These are phyloP conservation scores for Melaleuca alternifolia DNA, from an alignment of 345 rosid species.

Conservation along the genomic window DNA sequence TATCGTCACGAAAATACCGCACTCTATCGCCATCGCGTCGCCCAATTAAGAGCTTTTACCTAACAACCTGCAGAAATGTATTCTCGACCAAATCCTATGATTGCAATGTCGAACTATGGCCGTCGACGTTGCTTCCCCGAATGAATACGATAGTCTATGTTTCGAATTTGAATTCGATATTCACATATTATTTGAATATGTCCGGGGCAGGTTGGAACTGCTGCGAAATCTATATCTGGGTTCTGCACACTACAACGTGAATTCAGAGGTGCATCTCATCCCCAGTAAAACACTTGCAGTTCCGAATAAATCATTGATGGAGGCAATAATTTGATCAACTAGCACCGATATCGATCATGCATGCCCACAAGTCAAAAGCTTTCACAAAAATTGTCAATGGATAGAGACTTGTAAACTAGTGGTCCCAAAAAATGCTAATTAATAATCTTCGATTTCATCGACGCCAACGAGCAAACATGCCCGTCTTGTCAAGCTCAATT, in stretches of 20 bases:
- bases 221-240: not conserved
- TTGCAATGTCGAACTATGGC: not conserved
- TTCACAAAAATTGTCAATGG: too few species aligned
- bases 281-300: not conserved
- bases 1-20: too few species aligned
- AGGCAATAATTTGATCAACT: not conserved
- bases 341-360: not conserved
- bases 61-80: not conserved
- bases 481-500: not conserved
- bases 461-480: not conserved
- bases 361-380: not conserved
- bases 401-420: not conserved
- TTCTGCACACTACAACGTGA: not conserved
- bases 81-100: not conserved
- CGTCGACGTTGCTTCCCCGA: too few species aligned
- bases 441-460: fast-evolving
- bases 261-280: not conserved
- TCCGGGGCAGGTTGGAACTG: too few species aligned
- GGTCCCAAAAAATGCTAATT: not conserved
- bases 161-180: too few species aligned
- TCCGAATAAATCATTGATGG: too few species aligned
- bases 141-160: too few species aligned
- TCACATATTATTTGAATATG: too few species aligned
- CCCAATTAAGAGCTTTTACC: too few species aligned
- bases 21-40: too few species aligned